Evolutionary conservation across 2,329 filamentous ascomycete genomes (phyloP).

Genomic region (Alternaria atra): DNA sequence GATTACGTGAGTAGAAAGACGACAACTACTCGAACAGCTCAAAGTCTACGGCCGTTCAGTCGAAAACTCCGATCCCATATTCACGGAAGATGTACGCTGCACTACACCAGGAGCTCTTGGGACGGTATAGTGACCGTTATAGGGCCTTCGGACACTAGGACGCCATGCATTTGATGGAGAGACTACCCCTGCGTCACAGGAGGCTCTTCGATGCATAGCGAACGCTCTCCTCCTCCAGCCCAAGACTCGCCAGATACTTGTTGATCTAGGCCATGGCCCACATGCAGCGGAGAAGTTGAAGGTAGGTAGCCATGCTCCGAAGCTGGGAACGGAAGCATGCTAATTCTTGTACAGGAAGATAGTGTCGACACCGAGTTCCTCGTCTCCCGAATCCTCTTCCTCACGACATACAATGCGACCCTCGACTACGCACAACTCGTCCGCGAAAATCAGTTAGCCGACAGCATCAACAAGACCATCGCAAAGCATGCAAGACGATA

Average conservation of each 20-base stretch:
- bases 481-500: conserved; percentile 67
- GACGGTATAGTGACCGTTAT: conserved; percentile 17
- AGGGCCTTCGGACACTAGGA: conserved; percentile 79
- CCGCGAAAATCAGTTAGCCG: conserved; percentile 70
- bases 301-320: conserved; percentile 38
- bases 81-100: conserved; percentile 73
- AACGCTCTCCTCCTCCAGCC: conserved; percentile 80
- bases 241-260: conserved; percentile 74
- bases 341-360: conserved; percentile 61
- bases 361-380: conserved; percentile 88
- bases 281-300: conserved; percentile 76
- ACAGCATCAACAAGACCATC: conserved; percentile 75
- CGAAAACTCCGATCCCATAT: conserved; percentile 79
- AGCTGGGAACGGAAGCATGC: not conserved
- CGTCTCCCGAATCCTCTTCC: conserved; percentile 77
- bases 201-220: conserved; percentile 82
- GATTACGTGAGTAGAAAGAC: conserved; percentile 63
- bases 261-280: conserved; percentile 72
- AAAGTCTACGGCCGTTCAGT: conserved; percentile 82
- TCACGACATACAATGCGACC: conserved; percentile 80
- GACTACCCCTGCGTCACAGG: conserved; percentile 68
- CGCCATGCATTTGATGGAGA: conserved; percentile 76
- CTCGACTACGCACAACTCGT: conserved; percentile 72
- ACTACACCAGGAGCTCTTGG: not conserved
- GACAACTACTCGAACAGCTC: conserved; percentile 67